phyloP scores from a whole-genome alignment of 2,329 filamentous ascomycete genomes.

The Ramularia endophylla region DNA sequence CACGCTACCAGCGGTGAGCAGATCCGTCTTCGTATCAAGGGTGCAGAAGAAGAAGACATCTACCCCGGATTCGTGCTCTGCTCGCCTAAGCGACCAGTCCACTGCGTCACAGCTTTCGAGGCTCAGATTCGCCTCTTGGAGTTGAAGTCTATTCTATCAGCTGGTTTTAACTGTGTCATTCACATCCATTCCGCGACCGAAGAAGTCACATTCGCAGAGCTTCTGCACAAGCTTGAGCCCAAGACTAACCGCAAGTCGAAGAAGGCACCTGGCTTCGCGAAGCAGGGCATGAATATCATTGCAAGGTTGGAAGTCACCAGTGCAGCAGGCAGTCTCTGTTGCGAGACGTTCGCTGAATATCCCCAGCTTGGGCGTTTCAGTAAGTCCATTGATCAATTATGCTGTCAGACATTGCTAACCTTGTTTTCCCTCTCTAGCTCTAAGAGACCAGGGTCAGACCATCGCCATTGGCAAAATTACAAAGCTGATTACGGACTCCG shows the following conservation, averaged over 20 bases:
- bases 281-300: constrained; percentile 76
- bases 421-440: too few relatives aligned
- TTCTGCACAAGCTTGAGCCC: constrained; percentile 93
- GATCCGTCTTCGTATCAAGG: constrained; percentile 83
- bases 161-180: constrained; percentile 95
- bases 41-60: constrained; percentile 96
- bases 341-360: constrained; percentile 94
- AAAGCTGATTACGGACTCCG: constrained; percentile 62
- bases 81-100: constrained; percentile 86
- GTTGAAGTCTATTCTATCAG: constrained; percentile 85
- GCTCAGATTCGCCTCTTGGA: constrained; percentile 95
- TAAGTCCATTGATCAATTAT: too few relatives aligned
- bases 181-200: constrained; percentile 97
- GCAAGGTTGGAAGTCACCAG: constrained; percentile 83
- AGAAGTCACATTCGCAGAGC: constrained; percentile 83
- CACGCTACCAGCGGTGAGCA: constrained; percentile 89
- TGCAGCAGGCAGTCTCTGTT: constrained; percentile 78
- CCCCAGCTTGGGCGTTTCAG: constrained; percentile 89
- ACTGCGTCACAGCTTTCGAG: constrained; percentile 85
- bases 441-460: constrained; percentile 88
- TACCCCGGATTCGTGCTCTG: constrained; percentile 93
- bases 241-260: constrained; percentile 92
- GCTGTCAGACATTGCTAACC: too few relatives aligned
- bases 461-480: constrained; percentile 99
- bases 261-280: constrained; percentile 85